Evolutionary conservation across 2,329 filamentous ascomycete species (phyloP), one percentile per base, ranked within the genome.

Genomic region (Phaeosphaeriaceae sp.): DNA sequence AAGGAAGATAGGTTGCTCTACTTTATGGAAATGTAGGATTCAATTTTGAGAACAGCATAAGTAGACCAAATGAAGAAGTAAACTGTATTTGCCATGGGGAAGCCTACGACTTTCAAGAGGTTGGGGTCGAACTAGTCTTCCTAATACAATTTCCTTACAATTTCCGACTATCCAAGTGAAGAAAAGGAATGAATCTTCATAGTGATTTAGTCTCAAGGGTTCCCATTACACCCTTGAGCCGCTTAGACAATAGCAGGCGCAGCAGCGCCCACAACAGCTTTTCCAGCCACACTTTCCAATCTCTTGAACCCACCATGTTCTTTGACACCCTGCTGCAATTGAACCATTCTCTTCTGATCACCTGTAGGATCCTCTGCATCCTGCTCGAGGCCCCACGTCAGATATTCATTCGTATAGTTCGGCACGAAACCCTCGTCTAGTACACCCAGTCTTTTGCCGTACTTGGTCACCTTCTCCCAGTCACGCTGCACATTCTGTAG

Each of bases 381-480:
- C 0, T 71, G 77, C 30, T 85, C 85, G 6, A 90, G 77, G 1
- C 72, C 65, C 88, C 88, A 92, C 18, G 77, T 79, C 23, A 92
- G 75, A 70, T 84, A 89, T 57, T 83, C 75, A 59, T 91, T 91
- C 61, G 87, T 90, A 74, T 90, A 91, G 77, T 92, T 92, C 12
- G 88, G 83, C 67, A 75, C 71, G 64, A 91, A 92, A 57, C 66
- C 71, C 13, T 78, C 77, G n/a, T 81, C 78, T 49, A 92, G 67
- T 18, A 92, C 85, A 3, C 83, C 86, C 2, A 92, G 79, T 3
- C 88, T 79, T 79, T 90, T 89, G 26, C 88, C 88, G 67, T 92
- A 92, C 56, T 79, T 80, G 37, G 88, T 91, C 9, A 91, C 89
- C 79, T 92, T 91, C 49, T 80, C 74, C 88, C 88, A 92, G 75